Conservation (phyloP, 306 rosid species). For the Pyrus communis region DNA sequence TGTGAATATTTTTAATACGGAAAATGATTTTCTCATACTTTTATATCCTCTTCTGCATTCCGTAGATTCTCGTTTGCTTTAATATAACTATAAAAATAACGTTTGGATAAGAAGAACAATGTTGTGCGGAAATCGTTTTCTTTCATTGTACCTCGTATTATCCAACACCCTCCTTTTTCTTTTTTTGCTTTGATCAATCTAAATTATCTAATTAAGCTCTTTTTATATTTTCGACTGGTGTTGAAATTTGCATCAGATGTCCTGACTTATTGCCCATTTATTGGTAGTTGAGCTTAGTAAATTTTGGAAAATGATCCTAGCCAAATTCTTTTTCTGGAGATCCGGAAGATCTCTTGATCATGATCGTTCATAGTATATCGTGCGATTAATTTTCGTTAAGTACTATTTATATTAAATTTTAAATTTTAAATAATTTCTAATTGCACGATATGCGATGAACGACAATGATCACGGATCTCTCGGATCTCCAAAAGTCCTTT, state of each 20-base stretch:
- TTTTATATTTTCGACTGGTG: conserved; percentile 10
- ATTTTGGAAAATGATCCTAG: background rate
- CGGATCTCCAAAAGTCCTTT: too few relatives aligned
- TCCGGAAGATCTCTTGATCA: fast-evolving
- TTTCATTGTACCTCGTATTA: background rate
- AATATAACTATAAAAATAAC: too few relatives aligned
- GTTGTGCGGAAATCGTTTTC: too few relatives aligned
- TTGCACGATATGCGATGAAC: too few relatives aligned
- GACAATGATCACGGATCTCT: fast-evolving
- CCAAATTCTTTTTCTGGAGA: fast-evolving
- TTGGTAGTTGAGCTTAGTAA: conserved; percentile 21
- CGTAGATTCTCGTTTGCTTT: too few relatives aligned
- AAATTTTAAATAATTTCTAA: too few relatives aligned
- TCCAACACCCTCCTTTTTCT: background rate
- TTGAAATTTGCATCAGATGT: conserved; percentile 21
- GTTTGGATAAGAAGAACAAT: too few relatives aligned
- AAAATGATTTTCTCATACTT: too few relatives aligned
- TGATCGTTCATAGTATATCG: fast-evolving
- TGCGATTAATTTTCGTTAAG: fast-evolving
- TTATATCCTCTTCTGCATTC: too few relatives aligned
- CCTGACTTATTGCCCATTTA: conserved; percentile 17
- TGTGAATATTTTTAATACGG: too few relatives aligned
- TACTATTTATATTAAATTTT: too few relatives aligned
- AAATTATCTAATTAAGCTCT: too few relatives aligned
- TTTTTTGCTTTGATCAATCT: background rate